phyloP scores from a whole-genome alignment of 176 grass and related monocot species.

The Musa beccarii region DNA sequence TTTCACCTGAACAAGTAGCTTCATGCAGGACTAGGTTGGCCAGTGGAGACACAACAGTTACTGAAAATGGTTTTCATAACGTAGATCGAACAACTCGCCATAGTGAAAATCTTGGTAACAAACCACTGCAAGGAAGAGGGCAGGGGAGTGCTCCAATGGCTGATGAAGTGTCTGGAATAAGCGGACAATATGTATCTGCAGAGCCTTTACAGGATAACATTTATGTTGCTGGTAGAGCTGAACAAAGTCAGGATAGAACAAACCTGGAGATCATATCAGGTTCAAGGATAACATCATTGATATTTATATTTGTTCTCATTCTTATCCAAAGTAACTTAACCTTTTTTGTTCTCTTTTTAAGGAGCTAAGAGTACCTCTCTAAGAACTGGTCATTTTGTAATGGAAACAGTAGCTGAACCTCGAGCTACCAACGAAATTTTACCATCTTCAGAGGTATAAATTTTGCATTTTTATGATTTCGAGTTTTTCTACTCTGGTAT shows the following conservation, averaged over 20 bases:
- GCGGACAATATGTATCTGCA: slow-evolving; percentile 26
- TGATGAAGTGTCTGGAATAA: slow-evolving; percentile 33
- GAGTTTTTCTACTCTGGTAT: not conserved
- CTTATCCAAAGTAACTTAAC: not conserved
- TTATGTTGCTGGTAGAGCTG: slow-evolving; percentile 18
- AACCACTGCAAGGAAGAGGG: slow-evolving; percentile 12
- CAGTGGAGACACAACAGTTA: slow-evolving; percentile 20
- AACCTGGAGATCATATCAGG: slow-evolving; percentile 38
- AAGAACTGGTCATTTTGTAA: slow-evolving; percentile 19
- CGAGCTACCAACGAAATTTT: slow-evolving; percentile 20
- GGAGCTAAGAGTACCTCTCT: slow-evolving; percentile 16
- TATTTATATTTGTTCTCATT: slow-evolving; percentile 4
- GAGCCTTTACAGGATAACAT: slow-evolving; percentile 10
- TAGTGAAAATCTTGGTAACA: slow-evolving; percentile 18
- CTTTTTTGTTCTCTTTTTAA: slow-evolving; percentile 8
- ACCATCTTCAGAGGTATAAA: slow-evolving; percentile 31
- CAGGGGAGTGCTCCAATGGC: slow-evolving; percentile 10
- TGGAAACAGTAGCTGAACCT: slow-evolving; percentile 24
- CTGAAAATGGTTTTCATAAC: slow-evolving; percentile 27
- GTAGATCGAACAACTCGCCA: slow-evolving; percentile 15
- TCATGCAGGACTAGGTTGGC: slow-evolving; percentile 12
- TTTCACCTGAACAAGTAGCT: slow-evolving; percentile 16
- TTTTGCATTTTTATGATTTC: slow-evolving; percentile 9
- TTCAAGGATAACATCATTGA: slow-evolving; percentile 7
- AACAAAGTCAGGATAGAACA: slow-evolving; percentile 27